These are phyloP conservation scores for Ceratorhiza oryzae-sativae DNA, from an alignment of 1,284 basidiomycete species.

Conservation along the genomic window DNA sequence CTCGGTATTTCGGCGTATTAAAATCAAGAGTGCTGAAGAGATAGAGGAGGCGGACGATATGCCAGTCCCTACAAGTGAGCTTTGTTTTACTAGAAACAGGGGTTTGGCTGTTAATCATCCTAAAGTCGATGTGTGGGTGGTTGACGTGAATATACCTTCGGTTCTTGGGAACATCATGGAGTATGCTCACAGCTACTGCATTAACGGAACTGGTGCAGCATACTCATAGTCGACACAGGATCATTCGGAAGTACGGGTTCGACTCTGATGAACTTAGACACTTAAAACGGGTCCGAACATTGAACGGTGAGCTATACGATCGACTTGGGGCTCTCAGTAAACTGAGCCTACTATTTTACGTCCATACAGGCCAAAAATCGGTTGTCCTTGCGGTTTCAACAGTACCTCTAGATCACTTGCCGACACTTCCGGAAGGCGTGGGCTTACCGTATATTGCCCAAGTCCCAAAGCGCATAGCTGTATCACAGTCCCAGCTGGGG, in stretches of 20 bases:
- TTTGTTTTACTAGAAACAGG: not conserved
- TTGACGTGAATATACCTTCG: constrained; percentile 77
- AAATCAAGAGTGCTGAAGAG: constrained; percentile 48
- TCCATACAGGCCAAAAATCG: constrained; percentile 28
- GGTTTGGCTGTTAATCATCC: constrained; percentile 8
- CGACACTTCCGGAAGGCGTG: not conserved
- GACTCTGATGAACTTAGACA: constrained; percentile 71
- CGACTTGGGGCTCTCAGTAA: not conserved
- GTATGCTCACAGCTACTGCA: constrained; percentile 53
- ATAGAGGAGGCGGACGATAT: constrained; percentile 50
- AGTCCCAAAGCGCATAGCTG: constrained; percentile 76
- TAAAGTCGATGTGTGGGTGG: constrained; percentile 77
- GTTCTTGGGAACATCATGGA: constrained; percentile 69
- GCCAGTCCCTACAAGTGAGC: constrained; percentile 40
- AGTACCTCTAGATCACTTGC: not conserved
- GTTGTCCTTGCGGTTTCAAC: constrained; percentile 48
- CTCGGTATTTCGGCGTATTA: constrained; percentile 50
- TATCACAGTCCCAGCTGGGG: constrained; percentile 70
- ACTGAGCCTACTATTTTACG: not conserved
- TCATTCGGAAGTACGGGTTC: constrained; percentile 62
- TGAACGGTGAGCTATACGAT: constrained; percentile 39
- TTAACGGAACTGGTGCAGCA: not conserved
- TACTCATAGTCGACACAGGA: constrained; percentile 7
- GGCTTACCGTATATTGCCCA: constrained; percentile 59
- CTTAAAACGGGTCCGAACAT: constrained; percentile 79